Conservation (phyloP, 495 filamentous ascomycete species). For the Aspergillus wentii region DNA sequence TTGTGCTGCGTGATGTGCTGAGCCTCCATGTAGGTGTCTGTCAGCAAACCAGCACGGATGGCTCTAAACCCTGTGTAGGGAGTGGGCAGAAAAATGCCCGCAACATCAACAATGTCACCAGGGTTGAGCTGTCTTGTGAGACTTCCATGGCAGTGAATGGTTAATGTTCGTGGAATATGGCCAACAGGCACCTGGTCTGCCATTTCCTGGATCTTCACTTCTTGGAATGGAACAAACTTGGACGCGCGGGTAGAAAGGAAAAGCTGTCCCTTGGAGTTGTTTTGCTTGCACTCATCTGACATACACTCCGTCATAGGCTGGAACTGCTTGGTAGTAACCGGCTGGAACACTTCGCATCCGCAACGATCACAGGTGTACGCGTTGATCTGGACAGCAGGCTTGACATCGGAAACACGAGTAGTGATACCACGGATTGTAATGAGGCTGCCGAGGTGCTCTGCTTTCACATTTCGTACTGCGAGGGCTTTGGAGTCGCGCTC, state of each 20-base stretch:
- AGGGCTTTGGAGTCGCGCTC: constrained; percentile 68
- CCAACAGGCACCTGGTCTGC: constrained; percentile 97
- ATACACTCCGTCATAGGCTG: constrained; percentile 79
- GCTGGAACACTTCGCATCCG: constrained; percentile 96
- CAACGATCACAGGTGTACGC: constrained; percentile 97
- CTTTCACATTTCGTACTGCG: constrained; percentile 86
- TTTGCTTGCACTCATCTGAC: constrained; percentile 80
- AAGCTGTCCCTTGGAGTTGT: constrained; percentile 88
- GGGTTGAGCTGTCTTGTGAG: constrained; percentile 83
- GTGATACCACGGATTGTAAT: constrained; percentile 95
- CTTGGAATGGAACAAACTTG: constrained; percentile 96
- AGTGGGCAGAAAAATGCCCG: constrained; percentile 92
- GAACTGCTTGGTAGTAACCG: constrained; percentile 86
- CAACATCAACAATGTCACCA: constrained; percentile 88
- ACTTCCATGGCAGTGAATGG: constrained; percentile 82
- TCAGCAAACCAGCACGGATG: constrained; percentile 88
- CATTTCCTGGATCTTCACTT: constrained; percentile 98
- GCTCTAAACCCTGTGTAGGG: constrained; percentile 98
- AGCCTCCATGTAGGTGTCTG: constrained; percentile 94
- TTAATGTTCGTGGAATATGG: constrained; percentile 88
- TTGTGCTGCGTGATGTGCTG: constrained; percentile 94
- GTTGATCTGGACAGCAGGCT: constrained; percentile 93
- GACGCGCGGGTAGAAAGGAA: constrained; percentile 91
- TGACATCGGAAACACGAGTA: constrained; percentile 94
- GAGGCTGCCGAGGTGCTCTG: constrained; percentile 85